phyloP scores from a whole-genome alignment of 768 basidiomycete species.

The Rhodotorula diobovata region DNA sequence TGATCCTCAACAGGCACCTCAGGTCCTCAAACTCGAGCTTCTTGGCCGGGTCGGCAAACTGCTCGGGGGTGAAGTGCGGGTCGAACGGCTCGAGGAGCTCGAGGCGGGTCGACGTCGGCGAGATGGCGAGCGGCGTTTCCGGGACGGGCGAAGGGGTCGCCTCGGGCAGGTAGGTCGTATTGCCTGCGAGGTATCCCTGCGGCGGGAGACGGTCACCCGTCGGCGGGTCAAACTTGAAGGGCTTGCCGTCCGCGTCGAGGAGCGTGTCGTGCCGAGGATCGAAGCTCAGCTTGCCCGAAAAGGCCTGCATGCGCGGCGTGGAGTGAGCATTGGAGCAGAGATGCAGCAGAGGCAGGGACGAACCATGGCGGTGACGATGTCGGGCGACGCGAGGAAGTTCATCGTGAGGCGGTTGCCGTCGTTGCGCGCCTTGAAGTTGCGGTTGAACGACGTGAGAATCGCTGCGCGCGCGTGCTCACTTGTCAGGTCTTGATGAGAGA shows the following conservation, averaged over 20 bases:
- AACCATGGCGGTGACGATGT: slow-evolving; percentile 75
- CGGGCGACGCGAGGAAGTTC: slow-evolving; percentile 96
- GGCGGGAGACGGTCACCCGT: slow-evolving; percentile 76
- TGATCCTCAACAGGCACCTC: slow-evolving; percentile 80
- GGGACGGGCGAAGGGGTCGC: slow-evolving; percentile 70
- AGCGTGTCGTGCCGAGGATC: slow-evolving; percentile 81
- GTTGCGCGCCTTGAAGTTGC: slow-evolving; percentile 91
- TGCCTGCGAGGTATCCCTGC: slow-evolving; percentile 66
- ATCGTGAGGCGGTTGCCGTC: slow-evolving; percentile 82
- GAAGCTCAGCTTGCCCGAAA: slow-evolving; percentile 87
- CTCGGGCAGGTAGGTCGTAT: slow-evolving; percentile 68
- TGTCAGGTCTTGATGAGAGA: background rate
- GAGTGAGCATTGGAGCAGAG: background rate
- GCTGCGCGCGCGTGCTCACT: slow-evolving; percentile 52
- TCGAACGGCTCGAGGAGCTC: slow-evolving; percentile 80
- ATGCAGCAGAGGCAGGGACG: background rate
- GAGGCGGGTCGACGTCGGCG: slow-evolving; percentile 71
- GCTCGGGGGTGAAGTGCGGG: slow-evolving; percentile 59
- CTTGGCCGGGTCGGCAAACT: slow-evolving; percentile 45
- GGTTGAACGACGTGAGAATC: slow-evolving; percentile 94
- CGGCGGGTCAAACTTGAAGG: slow-evolving; percentile 81
- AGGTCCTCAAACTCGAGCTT: slow-evolving; percentile 70
- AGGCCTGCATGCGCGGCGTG: slow-evolving; percentile 59
- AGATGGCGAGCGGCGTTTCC: slow-evolving; percentile 70
- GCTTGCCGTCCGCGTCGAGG: slow-evolving; percentile 62